phyloP scores from a whole-genome alignment of 352 stramenopile genomes.

The Aphanomyces cochlioides region DNA sequence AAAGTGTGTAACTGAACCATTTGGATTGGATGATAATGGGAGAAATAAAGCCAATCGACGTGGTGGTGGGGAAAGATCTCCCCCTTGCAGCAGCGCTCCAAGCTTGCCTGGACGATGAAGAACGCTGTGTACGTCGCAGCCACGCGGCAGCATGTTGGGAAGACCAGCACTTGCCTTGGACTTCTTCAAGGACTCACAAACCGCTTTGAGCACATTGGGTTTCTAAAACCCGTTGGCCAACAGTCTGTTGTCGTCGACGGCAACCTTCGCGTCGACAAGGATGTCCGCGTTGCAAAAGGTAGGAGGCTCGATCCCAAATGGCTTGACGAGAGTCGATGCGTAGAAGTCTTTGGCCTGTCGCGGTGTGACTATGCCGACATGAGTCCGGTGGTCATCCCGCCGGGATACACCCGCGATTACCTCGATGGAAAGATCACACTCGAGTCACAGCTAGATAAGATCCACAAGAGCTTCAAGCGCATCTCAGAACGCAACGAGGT shows the following conservation, averaged over 20 bases:
- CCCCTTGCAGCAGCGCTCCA: no score
- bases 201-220: conserved; percentile 83
- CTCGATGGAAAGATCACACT: conserved; percentile 90
- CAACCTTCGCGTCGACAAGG: conserved; percentile 87
- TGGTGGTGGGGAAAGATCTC: no score
- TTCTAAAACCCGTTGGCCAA: conserved; percentile 96
- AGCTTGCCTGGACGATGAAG: conserved; percentile 27
- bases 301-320: not conserved
- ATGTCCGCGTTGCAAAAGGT: conserved; percentile 87
- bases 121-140: conserved; percentile 79
- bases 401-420: conserved; percentile 95
- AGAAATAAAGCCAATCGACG: no score
- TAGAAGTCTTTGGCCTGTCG: conserved; percentile 92
- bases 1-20: not conserved
- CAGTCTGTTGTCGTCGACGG: conserved; percentile 77
- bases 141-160: conserved; percentile 85
- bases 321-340: not conserved
- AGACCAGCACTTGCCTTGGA: conserved; percentile 92
- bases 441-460: conserved; percentile 63
- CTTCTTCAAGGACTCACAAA: conserved; percentile 91
- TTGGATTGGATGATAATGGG: no score
- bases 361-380: conserved; percentile 93
- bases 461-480: conserved; percentile 60
- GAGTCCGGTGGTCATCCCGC: conserved; percentile 94
- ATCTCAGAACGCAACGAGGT: conserved; percentile 67